These are phyloP conservation scores for Botryotinia calthae DNA, from an alignment of 2,329 filamentous ascomycete species.

Conservation along the genomic window DNA sequence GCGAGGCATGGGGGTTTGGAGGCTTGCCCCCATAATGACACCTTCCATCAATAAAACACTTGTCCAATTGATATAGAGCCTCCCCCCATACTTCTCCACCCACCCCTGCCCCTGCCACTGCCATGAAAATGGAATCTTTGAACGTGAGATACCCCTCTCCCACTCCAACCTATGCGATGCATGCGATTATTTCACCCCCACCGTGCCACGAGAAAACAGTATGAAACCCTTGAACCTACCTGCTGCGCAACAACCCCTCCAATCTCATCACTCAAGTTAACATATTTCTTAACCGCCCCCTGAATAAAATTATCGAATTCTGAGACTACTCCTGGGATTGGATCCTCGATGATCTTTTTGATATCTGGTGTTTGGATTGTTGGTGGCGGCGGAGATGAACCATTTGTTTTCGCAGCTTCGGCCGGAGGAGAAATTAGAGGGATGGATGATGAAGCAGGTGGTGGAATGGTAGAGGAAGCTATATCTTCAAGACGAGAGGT, in stretches of 20 bases:
- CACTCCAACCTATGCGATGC: background rate
- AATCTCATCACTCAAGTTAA: slow-evolving; percentile 72
- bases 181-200: background rate
- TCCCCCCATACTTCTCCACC: background rate
- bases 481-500: slow-evolving; percentile 97
- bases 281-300: slow-evolving; percentile 72
- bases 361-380: background rate
- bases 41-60: background rate
- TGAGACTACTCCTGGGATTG: slow-evolving; percentile 72
- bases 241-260: slow-evolving; percentile 79
- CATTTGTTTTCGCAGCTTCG: slow-evolving; percentile 47
- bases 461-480: slow-evolving; percentile 69
- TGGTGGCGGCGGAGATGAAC: slow-evolving; percentile 37
- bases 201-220: background rate
- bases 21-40: background rate
- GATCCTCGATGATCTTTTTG: slow-evolving; percentile 45
- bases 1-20: background rate
- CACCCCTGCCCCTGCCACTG: background rate
- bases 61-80: background rate
- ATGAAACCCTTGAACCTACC: slow-evolving; percentile 47
- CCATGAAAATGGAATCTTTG: background rate
- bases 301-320: slow-evolving; percentile 82
- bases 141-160: background rate
- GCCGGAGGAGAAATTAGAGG: slow-evolving; percentile 28
- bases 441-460: slow-evolving; percentile 41